Evolutionary conservation across 495 filamentous ascomycete genomes (phyloP), one percentile per base, ranked within the genome.

Genomic region (Emericellopsis terricola): DNA sequence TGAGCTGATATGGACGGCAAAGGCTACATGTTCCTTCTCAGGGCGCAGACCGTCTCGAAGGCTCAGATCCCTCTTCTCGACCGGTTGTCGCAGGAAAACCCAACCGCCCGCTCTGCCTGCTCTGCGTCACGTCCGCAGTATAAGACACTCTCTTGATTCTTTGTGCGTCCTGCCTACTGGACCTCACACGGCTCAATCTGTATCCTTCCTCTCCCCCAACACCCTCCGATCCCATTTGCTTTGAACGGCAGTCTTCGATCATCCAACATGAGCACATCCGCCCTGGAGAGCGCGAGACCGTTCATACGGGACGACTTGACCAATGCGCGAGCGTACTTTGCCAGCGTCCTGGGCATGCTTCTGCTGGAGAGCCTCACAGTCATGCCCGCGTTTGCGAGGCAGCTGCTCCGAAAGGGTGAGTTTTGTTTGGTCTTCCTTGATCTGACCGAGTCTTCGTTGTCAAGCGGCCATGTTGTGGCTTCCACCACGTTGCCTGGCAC

Each of bases 251-350:
- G 13, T 29, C 3, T 29, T 29, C 15, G n/a, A 13, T 29, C 28
- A 11, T 11, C 15, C 3, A 3, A 29, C 15, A 13, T 15, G 3
- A 3, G 3, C 13, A 11, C 28, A 29, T 29, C 28, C 3, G 15
- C 3, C 13, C 10, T 11, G n/a, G 27, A 32, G 8, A 29, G 29
- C 4, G 27, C 33, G 15, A 13, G 33, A 20, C 30, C 42, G 7
- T 27, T 45, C 16, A 36, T 45, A 11, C 20, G 39, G 23, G 42
- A 45, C 17, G 39, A 45, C 18, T 41, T 42, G 27, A 42, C 31
- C 3, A 33, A 36, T 14, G 42, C 42, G 2, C 18, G 36, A 18
- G 36, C 29, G 1, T 45, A 45, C 23, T 45, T 42, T 29, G 6
- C 19, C n/a, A 36, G 39, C 27, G 31, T 45, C 18, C 17, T 45